These are phyloP conservation scores for Coffea canephora DNA, from an alignment of 257 asterid species.

Conservation along the genomic window DNA sequence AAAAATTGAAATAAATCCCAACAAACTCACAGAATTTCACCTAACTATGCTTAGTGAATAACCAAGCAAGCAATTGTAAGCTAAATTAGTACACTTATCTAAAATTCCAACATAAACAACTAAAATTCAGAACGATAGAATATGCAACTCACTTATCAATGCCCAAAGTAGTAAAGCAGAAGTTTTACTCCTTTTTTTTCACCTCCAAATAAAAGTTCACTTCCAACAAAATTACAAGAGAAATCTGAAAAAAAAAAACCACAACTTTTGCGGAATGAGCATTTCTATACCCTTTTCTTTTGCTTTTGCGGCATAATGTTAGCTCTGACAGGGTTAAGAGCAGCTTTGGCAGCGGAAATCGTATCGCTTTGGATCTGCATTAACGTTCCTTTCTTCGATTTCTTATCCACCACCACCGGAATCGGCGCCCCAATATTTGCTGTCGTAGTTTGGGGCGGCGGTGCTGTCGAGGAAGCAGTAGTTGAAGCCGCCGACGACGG, in stretches of 20 bases:
- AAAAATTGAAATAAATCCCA: background rate
- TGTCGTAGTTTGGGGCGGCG: constrained; percentile 51
- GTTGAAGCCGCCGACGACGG: constrained; percentile 20
- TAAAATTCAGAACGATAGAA: background rate
- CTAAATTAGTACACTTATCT: background rate
- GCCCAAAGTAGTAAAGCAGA: background rate
- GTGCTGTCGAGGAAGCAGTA: constrained; percentile 28
- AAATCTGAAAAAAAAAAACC: background rate
- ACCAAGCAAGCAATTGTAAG: background rate
- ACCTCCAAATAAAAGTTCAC: background rate
- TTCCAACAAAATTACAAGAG: background rate
- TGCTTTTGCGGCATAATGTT: constrained; percentile 84
- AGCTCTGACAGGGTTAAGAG: constrained; percentile 46
- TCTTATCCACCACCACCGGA: constrained; percentile 69
- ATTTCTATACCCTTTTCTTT: constrained; percentile 58
- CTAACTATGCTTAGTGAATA: background rate
- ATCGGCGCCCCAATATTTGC: constrained; percentile 40
- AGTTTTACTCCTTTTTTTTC: background rate
- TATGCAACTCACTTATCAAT: background rate
- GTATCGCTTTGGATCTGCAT: constrained; percentile 99
- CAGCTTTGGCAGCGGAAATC: constrained; percentile 89
- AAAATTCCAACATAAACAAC: background rate
- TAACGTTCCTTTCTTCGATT: constrained; percentile 79
- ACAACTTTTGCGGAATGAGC: background rate
- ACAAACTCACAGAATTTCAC: background rate